Evolutionary conservation across 2,329 filamentous ascomycete species (phyloP).

Genomic region (Pyrenophora seminiperda): DNA sequence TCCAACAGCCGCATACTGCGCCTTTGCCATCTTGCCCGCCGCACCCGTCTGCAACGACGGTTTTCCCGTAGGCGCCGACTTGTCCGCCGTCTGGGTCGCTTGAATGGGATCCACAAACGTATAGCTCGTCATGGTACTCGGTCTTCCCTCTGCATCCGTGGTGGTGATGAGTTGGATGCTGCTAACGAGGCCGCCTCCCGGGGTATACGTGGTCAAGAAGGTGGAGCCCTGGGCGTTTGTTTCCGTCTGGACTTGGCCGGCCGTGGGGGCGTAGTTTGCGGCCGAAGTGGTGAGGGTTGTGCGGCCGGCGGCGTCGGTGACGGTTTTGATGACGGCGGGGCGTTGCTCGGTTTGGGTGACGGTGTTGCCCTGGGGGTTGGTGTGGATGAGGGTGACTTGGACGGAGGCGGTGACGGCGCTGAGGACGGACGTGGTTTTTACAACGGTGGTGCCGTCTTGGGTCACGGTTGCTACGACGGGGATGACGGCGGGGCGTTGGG

Average conservation of each 20-base stretch:
- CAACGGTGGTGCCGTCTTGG: constrained; percentile 42
- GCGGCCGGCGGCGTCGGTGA: constrained; percentile 49
- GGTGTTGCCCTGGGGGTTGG: constrained; percentile 47
- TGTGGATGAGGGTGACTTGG: constrained; percentile 46
- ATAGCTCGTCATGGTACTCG: constrained; percentile 52
- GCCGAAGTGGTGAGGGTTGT: constrained; percentile 44
- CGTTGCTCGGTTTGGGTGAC: constrained; percentile 47
- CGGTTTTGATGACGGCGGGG: constrained; percentile 45
- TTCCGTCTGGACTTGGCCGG: constrained; percentile 51
- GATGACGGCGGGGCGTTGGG: constrained; percentile 42
- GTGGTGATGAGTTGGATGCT: constrained; percentile 48
- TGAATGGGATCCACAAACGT: constrained; percentile 48
- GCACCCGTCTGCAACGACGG: constrained; percentile 50
- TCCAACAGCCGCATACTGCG: constrained; percentile 37
- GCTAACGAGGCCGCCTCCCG: constrained; percentile 49
- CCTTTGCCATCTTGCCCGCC: constrained; percentile 30
- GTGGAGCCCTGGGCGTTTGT: constrained; percentile 50
- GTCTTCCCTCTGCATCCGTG: constrained; percentile 38
- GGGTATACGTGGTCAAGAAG: constrained; percentile 55
- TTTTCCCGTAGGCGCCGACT: constrained; percentile 21
- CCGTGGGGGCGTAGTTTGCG: constrained; percentile 38
- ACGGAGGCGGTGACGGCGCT: constrained; percentile 49
- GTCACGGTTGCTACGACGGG: constrained; percentile 48
- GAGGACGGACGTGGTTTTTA: constrained; percentile 50
- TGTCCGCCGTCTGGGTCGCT: constrained; percentile 17